phyloP scores from a whole-genome alignment of 768 basidiomycete genomes.

The Lanmaoa pseudosensibilis region DNA sequence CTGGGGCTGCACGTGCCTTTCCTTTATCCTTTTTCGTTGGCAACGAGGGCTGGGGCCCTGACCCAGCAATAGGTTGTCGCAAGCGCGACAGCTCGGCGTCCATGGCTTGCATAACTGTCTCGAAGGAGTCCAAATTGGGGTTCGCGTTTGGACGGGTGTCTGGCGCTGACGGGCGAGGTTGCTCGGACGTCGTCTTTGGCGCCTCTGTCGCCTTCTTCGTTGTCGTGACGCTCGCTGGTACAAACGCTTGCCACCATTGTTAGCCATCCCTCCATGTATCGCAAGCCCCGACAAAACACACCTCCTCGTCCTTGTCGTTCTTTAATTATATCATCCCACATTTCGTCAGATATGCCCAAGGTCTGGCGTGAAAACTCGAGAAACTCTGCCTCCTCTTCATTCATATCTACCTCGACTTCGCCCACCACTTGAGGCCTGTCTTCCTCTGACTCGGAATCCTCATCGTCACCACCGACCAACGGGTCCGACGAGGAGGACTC shows the following conservation, averaged over 20 bases:
- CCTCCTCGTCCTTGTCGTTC: conserved; percentile 82
- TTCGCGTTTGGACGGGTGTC: conserved; percentile 50
- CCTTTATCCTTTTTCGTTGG: conserved; percentile 50
- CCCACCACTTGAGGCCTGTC: conserved; percentile 82
- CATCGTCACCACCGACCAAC: conserved; percentile 40
- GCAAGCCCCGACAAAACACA: conserved; percentile 38
- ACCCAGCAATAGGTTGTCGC: conserved; percentile 29
- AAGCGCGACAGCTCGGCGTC: conserved; percentile 72
- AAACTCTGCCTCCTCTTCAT: conserved; percentile 91
- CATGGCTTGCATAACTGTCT: conserved; percentile 95
- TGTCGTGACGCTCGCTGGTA: conserved; percentile 40
- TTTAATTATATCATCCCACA: conserved; percentile 83
- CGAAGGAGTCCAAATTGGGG: conserved; percentile 85
- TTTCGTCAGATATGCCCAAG: conserved; percentile 83
- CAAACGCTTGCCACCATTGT: conserved; percentile 49
- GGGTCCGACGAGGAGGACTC: conserved; percentile 69
- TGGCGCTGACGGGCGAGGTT: conserved; percentile 25
- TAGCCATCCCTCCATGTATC: background rate
- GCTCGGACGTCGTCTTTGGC: conserved; percentile 11
- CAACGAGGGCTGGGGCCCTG: conserved; percentile 16
- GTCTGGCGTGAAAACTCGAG: conserved; percentile 92
- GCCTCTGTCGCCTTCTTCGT: conserved; percentile 2
- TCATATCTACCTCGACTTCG: conserved; percentile 88
- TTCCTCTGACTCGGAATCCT: conserved; percentile 66
- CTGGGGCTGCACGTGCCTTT: conserved; percentile 31